Percentiles rank a stretch among this genome's conserved stretches.
Conservation (phyloP, 2,329 filamentous ascomycete genomes). For the Colletotrichum cereale region DNA sequence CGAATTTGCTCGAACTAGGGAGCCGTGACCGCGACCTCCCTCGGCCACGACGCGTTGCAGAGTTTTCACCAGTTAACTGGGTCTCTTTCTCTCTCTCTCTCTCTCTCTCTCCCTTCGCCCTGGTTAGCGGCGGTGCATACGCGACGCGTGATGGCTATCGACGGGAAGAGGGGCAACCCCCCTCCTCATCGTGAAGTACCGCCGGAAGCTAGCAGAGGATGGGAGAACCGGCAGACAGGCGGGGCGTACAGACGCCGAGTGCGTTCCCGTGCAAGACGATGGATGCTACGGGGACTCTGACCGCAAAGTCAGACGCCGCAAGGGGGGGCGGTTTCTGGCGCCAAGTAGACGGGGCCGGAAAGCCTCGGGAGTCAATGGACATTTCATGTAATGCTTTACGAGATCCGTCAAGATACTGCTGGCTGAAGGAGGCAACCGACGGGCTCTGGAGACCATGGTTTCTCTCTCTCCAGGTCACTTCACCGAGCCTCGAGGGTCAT, state of each 20-base stretch:
- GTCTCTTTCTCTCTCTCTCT: not conserved
- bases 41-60: conserved; percentile 3
- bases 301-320: not conserved
- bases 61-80: conserved; percentile 17
- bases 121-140: not conserved
- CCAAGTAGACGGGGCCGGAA: not conserved
- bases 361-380: not conserved
- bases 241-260: not conserved
- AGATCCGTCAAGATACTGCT: not conserved
- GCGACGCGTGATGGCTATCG: not conserved
- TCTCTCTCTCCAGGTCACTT: not conserved
- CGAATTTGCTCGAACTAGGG: conserved; percentile 5
- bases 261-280: not conserved
- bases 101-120: no score
- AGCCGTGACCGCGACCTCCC: not conserved
- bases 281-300: no score
- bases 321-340: not conserved
- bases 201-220: not conserved
- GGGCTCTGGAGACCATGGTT: not conserved
- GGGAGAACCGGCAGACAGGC: not conserved
- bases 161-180: not conserved
- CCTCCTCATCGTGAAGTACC: not conserved
- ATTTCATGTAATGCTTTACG: not conserved
- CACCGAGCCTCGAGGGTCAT: not conserved
- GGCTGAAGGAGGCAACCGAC: not conserved